Percentiles rank a stretch among this genome's conserved stretches.
These are phyloP conservation scores for Huntiella moniliformis DNA, from an alignment of 2,329 filamentous ascomycete genomes.

Conservation along the genomic window DNA sequence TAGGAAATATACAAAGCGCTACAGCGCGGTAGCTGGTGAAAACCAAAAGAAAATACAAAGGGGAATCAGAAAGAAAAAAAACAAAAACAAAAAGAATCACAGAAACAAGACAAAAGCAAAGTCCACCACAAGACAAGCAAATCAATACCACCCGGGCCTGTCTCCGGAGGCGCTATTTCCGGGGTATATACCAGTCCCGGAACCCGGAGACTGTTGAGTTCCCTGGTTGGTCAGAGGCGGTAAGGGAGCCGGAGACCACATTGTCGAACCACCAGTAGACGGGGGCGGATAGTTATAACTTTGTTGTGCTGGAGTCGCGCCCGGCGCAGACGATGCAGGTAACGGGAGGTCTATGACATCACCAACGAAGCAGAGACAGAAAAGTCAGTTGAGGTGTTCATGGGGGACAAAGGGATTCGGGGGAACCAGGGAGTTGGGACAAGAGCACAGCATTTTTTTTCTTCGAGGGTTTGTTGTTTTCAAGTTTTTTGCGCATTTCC, in stretches of 20 bases:
- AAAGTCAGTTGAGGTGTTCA: no score
- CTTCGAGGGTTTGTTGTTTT: no score
- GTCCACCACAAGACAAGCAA: constrained; percentile 3
- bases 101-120: constrained; percentile 7
- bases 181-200: constrained; percentile 39
- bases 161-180: constrained; percentile 43
- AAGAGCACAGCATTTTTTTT: no score
- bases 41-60: constrained; percentile 3
- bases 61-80: constrained; percentile 3
- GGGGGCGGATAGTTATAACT: constrained; percentile 45
- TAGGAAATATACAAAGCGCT: neutral
- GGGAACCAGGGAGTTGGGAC: no score
- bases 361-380: no score
- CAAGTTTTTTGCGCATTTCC: no score
- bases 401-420: no score
- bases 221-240: constrained; percentile 38
- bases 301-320: constrained; percentile 28
- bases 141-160: constrained; percentile 30
- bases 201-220: constrained; percentile 29
- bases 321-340: constrained; percentile 30
- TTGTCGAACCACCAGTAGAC: constrained; percentile 24
- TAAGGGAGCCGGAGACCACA: constrained; percentile 39
- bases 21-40: neutral
- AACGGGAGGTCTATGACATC: constrained; percentile 27
- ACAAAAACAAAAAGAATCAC: neutral